Base-by-base conservation (phyloP, 768 basidiomycete genomes). In the Collybiopsis luxurians region DNA sequence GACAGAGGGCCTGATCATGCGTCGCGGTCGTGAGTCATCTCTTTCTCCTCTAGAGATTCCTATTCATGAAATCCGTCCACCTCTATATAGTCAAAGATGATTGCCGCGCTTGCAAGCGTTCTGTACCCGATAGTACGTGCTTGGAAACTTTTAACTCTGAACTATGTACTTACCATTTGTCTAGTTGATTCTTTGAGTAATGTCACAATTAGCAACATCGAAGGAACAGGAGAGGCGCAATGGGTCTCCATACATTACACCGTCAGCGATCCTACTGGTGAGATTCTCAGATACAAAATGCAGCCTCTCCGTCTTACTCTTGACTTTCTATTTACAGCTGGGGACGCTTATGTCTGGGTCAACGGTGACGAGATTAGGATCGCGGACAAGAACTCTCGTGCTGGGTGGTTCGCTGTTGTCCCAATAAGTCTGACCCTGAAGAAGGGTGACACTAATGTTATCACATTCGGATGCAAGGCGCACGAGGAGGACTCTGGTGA, bases 181-280 rank as follows among this genome's bases (percentile, higher is more conserved):
- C 12, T 19, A 58, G 43, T 53, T n/a, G 46, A 49, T 26, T 17
- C 36, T 9, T 66, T 69, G 53, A 58, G 65, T 23, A 67, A 64
- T 26, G 42, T 70, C 34, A 67, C 67, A 27, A 63, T 69, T 53
- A 55, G 58, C 43, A 60, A 65, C 23, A 68, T 71, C 30, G 57
- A 62, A 43, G 69, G 67, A 30, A 70, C 69, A 19, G 70, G 70
- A 4, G 28, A 69, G 46, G 65, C 67, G 3, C 68, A 71, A 59
- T 69, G 70, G 70, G 61, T 71, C 17, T 71, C 70, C 9, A 60
- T 68, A 26, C 67, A 68, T 50, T 70, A 70, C 52, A 51, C 50
- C 24, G 50, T 51, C 50, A 51, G 15, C 36, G 36, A 51, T 26
- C 23, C 50, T 9, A 27, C 34, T 13, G 50, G 50, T 51, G 17